Evolutionary conservation across 2,329 filamentous ascomycete species (phyloP), one percentile per base, ranked within the genome.

Genomic region (Ophiostoma sp.): DNA sequence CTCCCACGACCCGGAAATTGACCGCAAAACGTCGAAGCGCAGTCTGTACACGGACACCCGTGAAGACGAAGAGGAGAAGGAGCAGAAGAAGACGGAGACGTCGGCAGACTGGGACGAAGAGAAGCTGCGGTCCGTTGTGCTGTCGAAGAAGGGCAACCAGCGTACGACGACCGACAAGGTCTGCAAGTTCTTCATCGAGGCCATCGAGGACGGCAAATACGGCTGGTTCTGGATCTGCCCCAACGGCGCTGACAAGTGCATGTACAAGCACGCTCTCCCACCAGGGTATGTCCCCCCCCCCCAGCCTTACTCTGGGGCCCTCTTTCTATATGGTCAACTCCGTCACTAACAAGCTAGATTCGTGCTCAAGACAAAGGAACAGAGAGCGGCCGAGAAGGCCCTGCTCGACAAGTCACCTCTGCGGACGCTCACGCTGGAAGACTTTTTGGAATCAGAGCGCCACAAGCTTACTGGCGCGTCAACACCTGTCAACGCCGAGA

Each of bases 181-280:
- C 73, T 99, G 95, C 91, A 99, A 98, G 80, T 97, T 82, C 83
- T 99, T 99, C 78, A 95, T 98, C 77, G 89, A 93, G 73, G 95
- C 95, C 40, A 95, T 99, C 71, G 95, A 99, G 80, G 95, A 99
- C 76, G 91, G 93, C 75, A 99, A 98, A 80, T 99, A 99, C 75
- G 95, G 95, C 71, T 99, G 95, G 95, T 98, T 99, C 81, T 99
- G 95, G 95, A 84, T 88, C 70, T 99, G 95, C 85, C 95, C 95
- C 64, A 98, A 98, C 76, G 93, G 93, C 72, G 94, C 91, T 72
- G 90, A 99, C 77, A 92, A 97, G 80, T 99, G 95, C 90, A 98
- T 95, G 89, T 99, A 99, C 78, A 93, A 91, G 80, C 95, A 99
- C 79, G 93, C 91, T 75, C 84, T 99, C 75, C 95, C 96, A 74